These are phyloP conservation scores for Cutaneotrichosporon dermatis DNA, from an alignment of 1,284 basidiomycete species.

Conservation along the genomic window DNA sequence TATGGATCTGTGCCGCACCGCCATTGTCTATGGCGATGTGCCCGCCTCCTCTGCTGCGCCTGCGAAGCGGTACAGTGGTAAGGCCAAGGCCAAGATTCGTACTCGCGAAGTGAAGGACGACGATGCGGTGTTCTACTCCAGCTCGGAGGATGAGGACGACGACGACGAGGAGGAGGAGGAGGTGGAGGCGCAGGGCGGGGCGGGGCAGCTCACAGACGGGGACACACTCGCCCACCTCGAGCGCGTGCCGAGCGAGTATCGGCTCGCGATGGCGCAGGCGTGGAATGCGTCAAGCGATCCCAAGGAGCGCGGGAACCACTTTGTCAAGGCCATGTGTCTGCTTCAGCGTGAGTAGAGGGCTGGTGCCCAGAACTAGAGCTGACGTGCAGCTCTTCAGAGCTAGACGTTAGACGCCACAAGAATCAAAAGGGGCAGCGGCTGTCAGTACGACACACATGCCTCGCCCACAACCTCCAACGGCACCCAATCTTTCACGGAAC, in stretches of 20 bases:
- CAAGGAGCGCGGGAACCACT: slow-evolving; percentile 10
- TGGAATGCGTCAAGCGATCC: slow-evolving; percentile 4
- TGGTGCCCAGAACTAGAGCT: not conserved
- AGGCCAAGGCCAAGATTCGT: too few species aligned
- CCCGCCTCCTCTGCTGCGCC: not conserved
- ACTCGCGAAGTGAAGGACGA: not conserved
- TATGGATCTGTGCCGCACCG: slow-evolving; percentile 18
- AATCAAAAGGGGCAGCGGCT: too few species aligned
- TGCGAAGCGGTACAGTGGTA: too few species aligned
- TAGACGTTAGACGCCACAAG: too few species aligned
- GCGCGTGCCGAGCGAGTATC: not conserved
- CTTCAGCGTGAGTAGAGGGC: not conserved
- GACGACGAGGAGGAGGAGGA: not conserved
- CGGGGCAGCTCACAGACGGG: too few species aligned
- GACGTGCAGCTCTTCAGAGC: not conserved
- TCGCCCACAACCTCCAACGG: too few species aligned
- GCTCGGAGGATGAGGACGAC: not conserved
- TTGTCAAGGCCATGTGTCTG: slow-evolving; percentile 8
- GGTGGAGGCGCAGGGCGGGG: too few species aligned
- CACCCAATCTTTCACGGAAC: too few species aligned
- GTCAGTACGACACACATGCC: not conserved
- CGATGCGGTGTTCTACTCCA: not conserved
- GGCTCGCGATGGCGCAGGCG: slow-evolving; percentile 1
- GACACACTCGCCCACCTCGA: not conserved
- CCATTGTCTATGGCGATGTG: slow-evolving; percentile 14